Conservation (phyloP, 2,329 filamentous ascomycete species). For the Neonectria punicea region DNA sequence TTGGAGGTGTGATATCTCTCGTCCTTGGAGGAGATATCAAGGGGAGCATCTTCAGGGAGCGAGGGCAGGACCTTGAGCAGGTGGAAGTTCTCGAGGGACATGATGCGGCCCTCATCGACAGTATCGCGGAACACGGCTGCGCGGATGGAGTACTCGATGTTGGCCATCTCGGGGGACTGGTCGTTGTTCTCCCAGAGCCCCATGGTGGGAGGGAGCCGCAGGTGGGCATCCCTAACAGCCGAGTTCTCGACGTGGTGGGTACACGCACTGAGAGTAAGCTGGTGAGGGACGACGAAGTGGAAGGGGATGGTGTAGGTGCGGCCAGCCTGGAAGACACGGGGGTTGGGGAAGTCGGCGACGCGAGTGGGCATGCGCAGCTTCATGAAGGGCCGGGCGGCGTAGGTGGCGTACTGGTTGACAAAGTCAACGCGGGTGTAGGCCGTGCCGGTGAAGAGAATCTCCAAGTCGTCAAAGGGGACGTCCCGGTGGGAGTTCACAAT, state of each 20-base stretch:
- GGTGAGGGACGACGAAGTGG: slow-evolving; percentile 67
- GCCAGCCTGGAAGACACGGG: slow-evolving; percentile 60
- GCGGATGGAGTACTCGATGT: slow-evolving; percentile 63
- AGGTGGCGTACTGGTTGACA: slow-evolving; percentile 58
- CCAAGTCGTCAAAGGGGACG: slow-evolving; percentile 61
- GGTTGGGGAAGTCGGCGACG: slow-evolving; percentile 58
- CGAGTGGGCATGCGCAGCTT: slow-evolving; percentile 65
- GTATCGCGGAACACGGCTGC: slow-evolving; percentile 53
- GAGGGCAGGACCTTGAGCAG: slow-evolving; percentile 65
- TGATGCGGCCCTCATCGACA: slow-evolving; percentile 38
- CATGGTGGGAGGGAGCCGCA: slow-evolving; percentile 63
- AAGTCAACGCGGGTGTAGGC: slow-evolving; percentile 63
- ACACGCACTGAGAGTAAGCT: slow-evolving; percentile 67
- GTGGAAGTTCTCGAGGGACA: slow-evolving; percentile 55
- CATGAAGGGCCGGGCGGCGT: slow-evolving; percentile 63
- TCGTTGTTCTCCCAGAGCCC: slow-evolving; percentile 65
- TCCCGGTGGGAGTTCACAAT: slow-evolving; percentile 57
- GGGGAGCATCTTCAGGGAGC: slow-evolving; percentile 60
- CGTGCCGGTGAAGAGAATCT: slow-evolving; percentile 63
- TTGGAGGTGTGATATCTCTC: slow-evolving; percentile 61
- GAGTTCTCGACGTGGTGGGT: slow-evolving; percentile 58
- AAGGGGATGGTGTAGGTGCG: slow-evolving; percentile 64
- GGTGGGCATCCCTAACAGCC: slow-evolving; percentile 62
- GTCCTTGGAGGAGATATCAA: slow-evolving; percentile 60
- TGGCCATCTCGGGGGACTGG: slow-evolving; percentile 64